Base-by-base conservation (phyloP, 2,329 filamentous ascomycete genomes). In the Ophiostoma australiae region DNA sequence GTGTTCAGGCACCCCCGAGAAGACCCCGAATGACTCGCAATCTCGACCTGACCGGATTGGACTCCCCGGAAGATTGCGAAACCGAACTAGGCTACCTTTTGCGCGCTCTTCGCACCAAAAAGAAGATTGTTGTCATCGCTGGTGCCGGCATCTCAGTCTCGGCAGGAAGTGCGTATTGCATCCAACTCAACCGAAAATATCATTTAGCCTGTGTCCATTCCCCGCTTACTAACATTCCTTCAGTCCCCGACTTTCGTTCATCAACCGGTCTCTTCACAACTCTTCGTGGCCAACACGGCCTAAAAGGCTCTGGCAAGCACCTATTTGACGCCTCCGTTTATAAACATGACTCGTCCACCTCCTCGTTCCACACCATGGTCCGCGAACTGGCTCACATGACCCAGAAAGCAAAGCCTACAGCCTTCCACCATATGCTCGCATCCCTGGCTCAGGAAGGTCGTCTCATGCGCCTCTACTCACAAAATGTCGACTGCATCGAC, bases 291-390 rank as follows among this genome's bases (percentile, higher is more conserved):
- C 90, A 97, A 78, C 92, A 97, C 80, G 96, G 95, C 75, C 84
- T 97, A 73, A 97, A 97, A 79, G 88, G 91, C 31, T 97, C 95
- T 0, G 95, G 95, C 69, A 97, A 98, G 80, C 90, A 97, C 75
- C 86, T 99, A 0, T 99, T 99, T 78, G 95, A 99, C 81, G 95
- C 95, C 69, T 97, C 94, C 8, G 95, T 99, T 70, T 99, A 99
- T 83, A 94, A 93, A 80, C 92, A 97, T 82, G 90, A 96, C 78
- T 86, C 87, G 31, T 92, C 94, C 15, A 98, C 94, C 0, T 90
- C 91, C 33, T 92, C 91, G 13, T 99, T 99, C 79, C 95, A 99
- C 80, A 89, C 91, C 78, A 98, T 99, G 94, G 93, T 99, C 75
- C 91, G 94, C 77, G 90, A 92, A 76, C 86, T 99, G 76, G 93